Base-by-base conservation (phyloP, 2,329 filamentous ascomycete genomes). In the Cytospora piceicola region DNA sequence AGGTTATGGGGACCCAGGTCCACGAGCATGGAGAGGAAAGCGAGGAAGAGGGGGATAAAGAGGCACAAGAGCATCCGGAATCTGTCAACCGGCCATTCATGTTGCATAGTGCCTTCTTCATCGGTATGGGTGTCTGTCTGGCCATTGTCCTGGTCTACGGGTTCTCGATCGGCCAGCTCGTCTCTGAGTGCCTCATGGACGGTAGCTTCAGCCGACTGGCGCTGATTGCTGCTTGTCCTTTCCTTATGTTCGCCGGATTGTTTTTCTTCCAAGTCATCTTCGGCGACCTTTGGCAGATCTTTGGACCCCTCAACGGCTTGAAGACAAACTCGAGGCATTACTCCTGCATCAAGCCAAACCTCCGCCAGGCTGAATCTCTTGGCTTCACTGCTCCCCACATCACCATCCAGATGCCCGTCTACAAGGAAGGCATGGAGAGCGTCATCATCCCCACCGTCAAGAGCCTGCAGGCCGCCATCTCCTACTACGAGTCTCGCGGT, bases 391-490 rank as follows among this genome's bases (percentile, higher is more conserved):
- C 77, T 5, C 77, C 79, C 4, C 79, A 79, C 54, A 72, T 82
- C 58, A 81, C 80, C 0, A 77, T 82, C 4, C 80, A 82, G 67
- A 79, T 79, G 77, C 79, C 79, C 0, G 79, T 81, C 0, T 81
- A 81, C 68, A 80, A 80, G 65, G 78, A 79, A 66, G 76, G 77
- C 17, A 72, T 79, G 65, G 72, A 75, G 6, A 70, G 70, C 6
- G 79, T 81, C 71, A 84, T 85, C 68, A 77, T 80, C 12, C 82
- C 82, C 6, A 85, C 82, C 0, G 76, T 84, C 52, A 74, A 78
- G 51, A 82, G 79, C 60, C 73, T 84, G 52, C 81, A 83, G 69
- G 77, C 79, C 0, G 82, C 82, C 22, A 83, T 84, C 57, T 80
- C 79, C 1, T 78, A 79, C 60, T 84, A 84, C 69, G 81, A 83